Percentiles rank a stretch among this genome's conserved stretches.
Evolutionary conservation across 202 grass and related monocot genomes (phyloP).

Genomic region (Setaria viridis): DNA sequence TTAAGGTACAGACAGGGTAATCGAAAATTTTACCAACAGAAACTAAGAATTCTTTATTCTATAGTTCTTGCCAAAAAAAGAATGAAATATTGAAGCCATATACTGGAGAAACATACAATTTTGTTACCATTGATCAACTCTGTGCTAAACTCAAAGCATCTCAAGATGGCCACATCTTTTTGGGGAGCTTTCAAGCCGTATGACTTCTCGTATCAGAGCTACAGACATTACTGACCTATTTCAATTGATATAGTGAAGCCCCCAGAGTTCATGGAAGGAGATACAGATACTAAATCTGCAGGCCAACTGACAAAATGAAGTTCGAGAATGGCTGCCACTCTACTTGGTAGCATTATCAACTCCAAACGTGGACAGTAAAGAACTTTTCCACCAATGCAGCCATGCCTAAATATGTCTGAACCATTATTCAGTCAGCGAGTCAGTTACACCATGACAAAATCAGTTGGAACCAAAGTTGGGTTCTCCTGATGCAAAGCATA

Average conservation of each 20-base stretch:
- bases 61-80: constrained; percentile 68
- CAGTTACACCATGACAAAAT: constrained; percentile 49
- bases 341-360: constrained; percentile 2
- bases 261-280: neutral
- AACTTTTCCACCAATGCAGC: constrained; percentile 13
- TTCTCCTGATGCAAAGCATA: constrained; percentile 77
- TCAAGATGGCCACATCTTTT: constrained; percentile 46
- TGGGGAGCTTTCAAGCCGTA: constrained; percentile 52
- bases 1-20: neutral
- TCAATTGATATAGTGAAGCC: neutral
- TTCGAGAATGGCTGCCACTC: constrained; percentile 18
- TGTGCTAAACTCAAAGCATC: constrained; percentile 53
- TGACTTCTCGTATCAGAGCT: neutral
- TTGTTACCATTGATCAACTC: constrained; percentile 63
- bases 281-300: constrained; percentile 5
- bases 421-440: neutral
- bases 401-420: neutral
- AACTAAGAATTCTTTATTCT: constrained; percentile 18
- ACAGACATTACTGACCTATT: neutral
- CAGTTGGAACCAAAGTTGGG: constrained; percentile 49
- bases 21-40: constrained; percentile 9
- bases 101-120: constrained; percentile 49
- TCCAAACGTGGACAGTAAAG: neutral
- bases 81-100: constrained; percentile 64
- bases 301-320: constrained; percentile 28